Evolutionary conservation across 139 green algal species (phyloP).

Genomic region (Chloropicon primus): DNA sequence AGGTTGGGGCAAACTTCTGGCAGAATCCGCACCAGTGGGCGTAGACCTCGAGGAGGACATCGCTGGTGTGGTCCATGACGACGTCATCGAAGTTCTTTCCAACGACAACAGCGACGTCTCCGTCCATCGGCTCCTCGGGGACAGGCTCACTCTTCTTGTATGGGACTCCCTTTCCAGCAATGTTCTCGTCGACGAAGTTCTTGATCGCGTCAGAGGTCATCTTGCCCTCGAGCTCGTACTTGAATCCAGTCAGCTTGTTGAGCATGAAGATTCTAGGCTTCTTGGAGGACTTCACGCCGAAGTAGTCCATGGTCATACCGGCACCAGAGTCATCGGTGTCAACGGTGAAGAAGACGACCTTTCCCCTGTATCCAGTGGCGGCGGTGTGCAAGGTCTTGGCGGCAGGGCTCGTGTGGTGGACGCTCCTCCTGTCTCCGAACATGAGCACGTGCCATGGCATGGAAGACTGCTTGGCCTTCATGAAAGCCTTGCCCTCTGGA

Average conservation of each 20-base stretch:
- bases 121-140: slow-evolving; percentile 18
- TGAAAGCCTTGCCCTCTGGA: not conserved
- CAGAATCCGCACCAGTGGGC: slow-evolving; percentile 82
- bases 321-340: slow-evolving; percentile 11
- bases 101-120: slow-evolving; percentile 24
- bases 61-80: slow-evolving; percentile 43
- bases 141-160: slow-evolving; percentile 24
- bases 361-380: slow-evolving; percentile 28
- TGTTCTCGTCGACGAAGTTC: slow-evolving; percentile 16
- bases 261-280: slow-evolving; percentile 22
- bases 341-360: slow-evolving; percentile 54
- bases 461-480: not conserved
- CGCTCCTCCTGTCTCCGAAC: not conserved
- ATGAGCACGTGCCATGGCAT: not conserved
- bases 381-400: not conserved
- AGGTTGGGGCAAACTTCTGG: slow-evolving; percentile 66
- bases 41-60: slow-evolving; percentile 68
- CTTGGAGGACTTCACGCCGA: slow-evolving; percentile 34
- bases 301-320: slow-evolving; percentile 64
- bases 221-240: slow-evolving; percentile 38
- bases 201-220: slow-evolving; percentile 9
- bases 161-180: slow-evolving; percentile 10
- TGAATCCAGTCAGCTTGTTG: slow-evolving; percentile 45
- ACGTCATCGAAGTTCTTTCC: slow-evolving; percentile 34
- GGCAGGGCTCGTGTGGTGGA: not conserved